These are phyloP conservation scores for Apiotrichum gracile DNA, from an alignment of 1,284 basidiomycete genomes.

Conservation along the genomic window DNA sequence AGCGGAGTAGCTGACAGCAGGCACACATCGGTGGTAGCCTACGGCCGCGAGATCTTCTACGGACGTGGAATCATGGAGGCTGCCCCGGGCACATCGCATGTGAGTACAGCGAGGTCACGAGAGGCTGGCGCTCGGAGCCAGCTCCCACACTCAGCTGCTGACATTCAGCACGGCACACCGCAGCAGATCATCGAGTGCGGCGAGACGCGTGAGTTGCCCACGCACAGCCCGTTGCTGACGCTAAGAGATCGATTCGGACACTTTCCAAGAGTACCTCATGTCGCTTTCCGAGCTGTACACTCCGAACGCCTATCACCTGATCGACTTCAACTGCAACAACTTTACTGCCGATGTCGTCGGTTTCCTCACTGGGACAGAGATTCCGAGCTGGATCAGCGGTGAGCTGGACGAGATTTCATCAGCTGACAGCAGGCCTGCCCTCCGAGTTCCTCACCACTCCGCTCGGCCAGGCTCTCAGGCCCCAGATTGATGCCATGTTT, in stretches of 20 bases:
- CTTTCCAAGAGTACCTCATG: conserved; percentile 70
- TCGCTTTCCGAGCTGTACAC: conserved; percentile 75
- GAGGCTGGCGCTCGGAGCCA: too few species aligned
- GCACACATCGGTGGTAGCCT: conserved; percentile 80
- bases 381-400: conserved; percentile 67
- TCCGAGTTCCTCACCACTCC: conserved; percentile 84
- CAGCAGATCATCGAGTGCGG: conserved; percentile 72
- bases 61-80: conserved; percentile 68
- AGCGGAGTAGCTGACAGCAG: conserved; percentile 22
- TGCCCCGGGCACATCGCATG: conserved; percentile 69
- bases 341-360: conserved; percentile 82
- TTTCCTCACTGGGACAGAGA: conserved; percentile 71
- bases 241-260: conserved; percentile 67
- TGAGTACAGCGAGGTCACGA: too few species aligned
- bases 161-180: conserved; percentile 65
- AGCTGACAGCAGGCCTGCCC: conserved; percentile 60
- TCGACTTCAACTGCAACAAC: conserved; percentile 69
- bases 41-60: conserved; percentile 78
- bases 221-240: not conserved
- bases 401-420: not conserved
- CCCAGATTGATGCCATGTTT: conserved; percentile 84
- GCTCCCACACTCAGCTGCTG: not conserved
- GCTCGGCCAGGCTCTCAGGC: conserved; percentile 75
- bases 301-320: conserved; percentile 85
- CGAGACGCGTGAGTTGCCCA: conserved; percentile 52